These are phyloP conservation scores for Rhododendron molle DNA, from an alignment of 148 eudicot genomes.

Conservation along the genomic window DNA sequence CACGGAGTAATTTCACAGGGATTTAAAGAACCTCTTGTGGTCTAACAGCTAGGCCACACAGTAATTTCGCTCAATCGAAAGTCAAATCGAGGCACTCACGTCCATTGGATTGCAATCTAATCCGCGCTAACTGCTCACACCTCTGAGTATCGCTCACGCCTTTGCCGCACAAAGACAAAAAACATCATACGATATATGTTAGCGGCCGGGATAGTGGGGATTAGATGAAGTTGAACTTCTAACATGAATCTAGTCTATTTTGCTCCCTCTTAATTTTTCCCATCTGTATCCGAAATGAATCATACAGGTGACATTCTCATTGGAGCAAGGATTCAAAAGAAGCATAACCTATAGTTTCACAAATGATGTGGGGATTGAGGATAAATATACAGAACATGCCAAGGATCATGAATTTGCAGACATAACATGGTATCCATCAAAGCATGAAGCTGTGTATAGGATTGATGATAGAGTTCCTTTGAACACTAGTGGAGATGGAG, in stretches of 20 bases:
- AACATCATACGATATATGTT: too few species aligned
- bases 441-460: constrained; percentile 55
- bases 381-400: constrained; percentile 42
- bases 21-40: background rate
- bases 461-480: constrained; percentile 57
- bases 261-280: background rate
- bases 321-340: constrained; percentile 68
- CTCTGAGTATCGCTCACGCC: too few species aligned
- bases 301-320: constrained; percentile 49
- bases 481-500: constrained; percentile 49
- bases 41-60: background rate
- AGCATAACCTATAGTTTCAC: constrained; percentile 65
- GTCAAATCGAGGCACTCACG: background rate
- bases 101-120: background rate
- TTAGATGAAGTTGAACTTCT: too few species aligned
- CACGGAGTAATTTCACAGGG: background rate
- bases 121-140: background rate
- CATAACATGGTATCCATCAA: constrained; percentile 82
- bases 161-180: too few species aligned
- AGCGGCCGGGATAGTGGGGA: too few species aligned
- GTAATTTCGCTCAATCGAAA: background rate
- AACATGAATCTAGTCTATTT: background rate
- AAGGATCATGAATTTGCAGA: constrained; percentile 72
- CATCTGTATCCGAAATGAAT: background rate
- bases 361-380: constrained; percentile 46